Evolutionary conservation across 345 rosid species (phyloP), one percentile per base, ranked within the genome.

Genomic region (Populus davidiana): DNA sequence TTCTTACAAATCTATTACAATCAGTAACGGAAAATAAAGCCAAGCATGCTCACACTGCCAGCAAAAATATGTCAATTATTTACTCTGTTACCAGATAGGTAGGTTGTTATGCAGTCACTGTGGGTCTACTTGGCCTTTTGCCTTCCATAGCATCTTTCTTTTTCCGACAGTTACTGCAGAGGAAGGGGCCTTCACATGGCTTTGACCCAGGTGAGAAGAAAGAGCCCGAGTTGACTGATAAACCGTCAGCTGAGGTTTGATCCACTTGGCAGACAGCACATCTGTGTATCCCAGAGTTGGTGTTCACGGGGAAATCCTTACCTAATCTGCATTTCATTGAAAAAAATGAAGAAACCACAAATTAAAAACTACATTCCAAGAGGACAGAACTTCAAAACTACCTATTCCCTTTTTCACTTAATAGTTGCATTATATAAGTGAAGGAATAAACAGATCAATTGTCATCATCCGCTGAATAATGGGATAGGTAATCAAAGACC

Each of bases 101-200:
- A 33, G 36, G 36, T 67, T 73, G 82, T 84, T 85, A 89, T 27
- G 91, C 81, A 17, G 65, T 83, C 82, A 88, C 83, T 56, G 87
- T 78, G 8, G 91, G 87, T 83, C 79, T 84, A 86, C 83, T 83
- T 21, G 99, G 73, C 88, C 90, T 90, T 86, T 90, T 96, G 73
- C 99, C 99, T 89, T 96, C 99, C 99, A 96, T 96, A 41, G 99
- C 99, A 66, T 96, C 99, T 86, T 92, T 96, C 95, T 96, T 96
- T 76, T 83, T 90, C 87, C 84, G 85, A 83, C 99, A 96, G 79
- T 39, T 83, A 17, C 91, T 79, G 80, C 99, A 96, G 68, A 96
- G 93, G 83, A 88, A 92, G 77, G 97, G 99, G 25, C 99, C 98
- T 78, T 93, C 99, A 91, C 96, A 89, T 75, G 93, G 91, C 79